These are phyloP conservation scores for Debaryomyces sp. DNA, from an alignment of 1,139 yeast species.

Conservation along the genomic window DNA sequence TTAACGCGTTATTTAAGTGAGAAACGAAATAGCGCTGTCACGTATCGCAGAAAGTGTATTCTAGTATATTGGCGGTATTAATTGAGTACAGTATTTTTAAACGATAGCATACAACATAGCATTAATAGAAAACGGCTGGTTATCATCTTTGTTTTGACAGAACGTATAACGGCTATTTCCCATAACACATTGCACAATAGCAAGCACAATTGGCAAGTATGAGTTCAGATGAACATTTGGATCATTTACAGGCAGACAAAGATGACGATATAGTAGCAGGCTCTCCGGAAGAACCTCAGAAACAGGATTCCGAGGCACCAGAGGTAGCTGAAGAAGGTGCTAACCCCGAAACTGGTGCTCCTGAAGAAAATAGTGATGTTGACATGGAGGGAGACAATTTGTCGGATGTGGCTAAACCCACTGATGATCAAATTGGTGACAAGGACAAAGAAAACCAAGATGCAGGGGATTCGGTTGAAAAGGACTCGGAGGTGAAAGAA, in stretches of 20 bases:
- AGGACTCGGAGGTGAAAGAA: neutral
- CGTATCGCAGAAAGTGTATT: slow-evolving; percentile 2
- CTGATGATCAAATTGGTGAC: neutral
- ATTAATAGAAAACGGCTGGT: neutral
- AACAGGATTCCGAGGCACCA: neutral
- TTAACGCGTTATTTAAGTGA: slow-evolving; percentile 5
- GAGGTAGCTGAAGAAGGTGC: neutral
- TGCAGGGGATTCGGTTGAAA: neutral
- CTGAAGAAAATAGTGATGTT: slow-evolving; percentile 3
- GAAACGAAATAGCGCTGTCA: neutral
- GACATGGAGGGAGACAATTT: neutral
- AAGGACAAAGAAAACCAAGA: neutral
- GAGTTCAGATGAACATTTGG: slow-evolving; percentile 6
- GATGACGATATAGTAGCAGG: slow-evolving; percentile 1
- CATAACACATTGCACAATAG: neutral
- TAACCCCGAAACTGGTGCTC: neutral
- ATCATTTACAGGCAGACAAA: neutral
- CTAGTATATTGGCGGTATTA: neutral
- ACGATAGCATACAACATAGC: slow-evolving; percentile 1
- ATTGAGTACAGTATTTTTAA: neutral
- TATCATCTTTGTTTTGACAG: neutral
- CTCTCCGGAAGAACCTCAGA: neutral
- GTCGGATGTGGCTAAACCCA: neutral
- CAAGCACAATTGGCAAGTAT: neutral
- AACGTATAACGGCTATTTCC: neutral